These are phyloP conservation scores for Ceratocystis cacaofunesta DNA, from an alignment of 2,329 filamentous ascomycete genomes.

Conservation along the genomic window DNA sequence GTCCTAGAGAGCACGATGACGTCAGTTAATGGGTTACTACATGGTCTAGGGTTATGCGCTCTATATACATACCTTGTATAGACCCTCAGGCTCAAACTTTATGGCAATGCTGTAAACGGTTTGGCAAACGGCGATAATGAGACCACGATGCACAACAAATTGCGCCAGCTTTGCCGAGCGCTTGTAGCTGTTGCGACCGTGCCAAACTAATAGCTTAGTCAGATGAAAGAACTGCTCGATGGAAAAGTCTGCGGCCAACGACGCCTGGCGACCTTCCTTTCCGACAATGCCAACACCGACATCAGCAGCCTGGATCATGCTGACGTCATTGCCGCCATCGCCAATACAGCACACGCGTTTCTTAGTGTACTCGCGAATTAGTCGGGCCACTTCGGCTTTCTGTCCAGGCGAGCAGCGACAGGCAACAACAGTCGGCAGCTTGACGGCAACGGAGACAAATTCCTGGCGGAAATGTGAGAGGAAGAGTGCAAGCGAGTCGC, in stretches of 20 bases:
- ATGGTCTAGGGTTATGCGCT: not conserved
- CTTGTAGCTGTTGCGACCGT: constrained; percentile 95
- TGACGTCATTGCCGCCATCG: constrained; percentile 95
- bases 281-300: constrained; percentile 96
- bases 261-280: constrained; percentile 91
- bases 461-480: constrained; percentile 67
- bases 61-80: constrained; percentile 52
- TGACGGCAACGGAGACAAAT: constrained; percentile 79
- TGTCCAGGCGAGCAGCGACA: constrained; percentile 95
- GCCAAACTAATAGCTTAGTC: constrained; percentile 96
- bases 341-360: constrained; percentile 97
- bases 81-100: constrained; percentile 79
- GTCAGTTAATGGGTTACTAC: constrained; percentile 19
- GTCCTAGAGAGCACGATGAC: constrained; percentile 35
- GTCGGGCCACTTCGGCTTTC: constrained; percentile 81
- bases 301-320: constrained; percentile 97
- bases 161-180: constrained; percentile 87
- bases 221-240: constrained; percentile 92
- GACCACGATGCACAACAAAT: constrained; percentile 92
- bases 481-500: constrained; percentile 74
- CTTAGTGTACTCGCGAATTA: constrained; percentile 82
- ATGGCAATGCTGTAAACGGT: constrained; percentile 94
- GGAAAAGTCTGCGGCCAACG: constrained; percentile 87
- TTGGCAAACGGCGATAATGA: constrained; percentile 91
- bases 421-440: constrained; percentile 80